phyloP scores from a whole-genome alignment of 2,329 filamentous ascomycete genomes.

The Seiridium cupressi region DNA sequence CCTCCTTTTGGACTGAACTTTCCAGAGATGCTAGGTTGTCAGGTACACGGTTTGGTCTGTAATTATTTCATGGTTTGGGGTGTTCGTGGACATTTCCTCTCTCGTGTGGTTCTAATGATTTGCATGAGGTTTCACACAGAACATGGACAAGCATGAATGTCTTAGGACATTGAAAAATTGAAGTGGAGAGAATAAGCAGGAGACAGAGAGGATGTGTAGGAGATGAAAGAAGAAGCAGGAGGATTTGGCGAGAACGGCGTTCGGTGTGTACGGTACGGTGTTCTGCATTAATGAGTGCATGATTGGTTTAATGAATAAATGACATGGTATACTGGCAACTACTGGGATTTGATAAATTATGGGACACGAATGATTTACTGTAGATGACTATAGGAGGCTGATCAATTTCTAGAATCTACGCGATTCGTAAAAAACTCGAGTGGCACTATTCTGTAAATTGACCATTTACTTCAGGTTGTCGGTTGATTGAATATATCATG shows the following conservation, averaged over 20 bases:
- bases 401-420: too few species aligned
- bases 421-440: too few species aligned
- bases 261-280: background rate
- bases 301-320: conserved; percentile 3
- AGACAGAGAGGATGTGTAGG: background rate
- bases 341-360: too few species aligned
- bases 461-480: too few species aligned
- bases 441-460: too few species aligned
- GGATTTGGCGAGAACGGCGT: background rate
- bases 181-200: background rate
- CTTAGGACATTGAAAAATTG: background rate
- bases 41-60: background rate
- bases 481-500: too few species aligned
- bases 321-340: background rate
- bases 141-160: background rate
- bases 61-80: background rate
- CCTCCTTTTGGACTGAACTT: background rate
- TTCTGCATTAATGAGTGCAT: conserved; percentile 4
- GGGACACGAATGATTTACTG: too few species aligned
- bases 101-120: background rate
- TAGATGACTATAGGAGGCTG: too few species aligned
- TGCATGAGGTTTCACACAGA: background rate
- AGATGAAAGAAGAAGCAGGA: background rate
- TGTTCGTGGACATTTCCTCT: background rate
- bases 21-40: background rate